These are phyloP conservation scores for Coemansia sp. DNA, from an alignment of 192 early-diverging fungal genomes.

Conservation along the genomic window DNA sequence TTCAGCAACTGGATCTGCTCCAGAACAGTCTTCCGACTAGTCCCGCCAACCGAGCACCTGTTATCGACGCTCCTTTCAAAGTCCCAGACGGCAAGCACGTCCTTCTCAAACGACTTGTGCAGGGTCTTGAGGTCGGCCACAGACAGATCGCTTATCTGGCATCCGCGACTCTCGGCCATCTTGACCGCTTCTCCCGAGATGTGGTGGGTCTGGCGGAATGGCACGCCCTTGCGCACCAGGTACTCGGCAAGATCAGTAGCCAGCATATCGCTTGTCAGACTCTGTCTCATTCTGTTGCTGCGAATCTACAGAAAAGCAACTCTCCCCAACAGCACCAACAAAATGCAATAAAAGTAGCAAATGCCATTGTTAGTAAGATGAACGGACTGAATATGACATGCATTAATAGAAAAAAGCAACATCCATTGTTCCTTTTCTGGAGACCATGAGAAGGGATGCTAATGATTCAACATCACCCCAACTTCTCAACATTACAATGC, in stretches of 20 bases:
- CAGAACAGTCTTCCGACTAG: slow-evolving; percentile 72
- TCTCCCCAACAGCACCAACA: neutral
- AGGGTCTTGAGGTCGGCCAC: slow-evolving; percentile 81
- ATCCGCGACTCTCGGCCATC: slow-evolving; percentile 86
- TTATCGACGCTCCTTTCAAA: slow-evolving; percentile 90
- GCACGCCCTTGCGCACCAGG: slow-evolving; percentile 95
- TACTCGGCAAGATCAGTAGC: slow-evolving; percentile 99
- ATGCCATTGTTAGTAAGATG: neutral
- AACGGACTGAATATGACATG: no score
- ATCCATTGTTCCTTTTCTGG: no score
- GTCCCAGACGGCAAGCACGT: slow-evolving; percentile 84
- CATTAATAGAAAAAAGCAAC: no score
- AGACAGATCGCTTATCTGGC: slow-evolving; percentile 70
- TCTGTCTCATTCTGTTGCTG: slow-evolving; percentile 77
- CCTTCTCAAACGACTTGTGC: slow-evolving; percentile 81
- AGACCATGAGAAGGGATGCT: no score
- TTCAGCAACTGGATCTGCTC: slow-evolving; percentile 82
- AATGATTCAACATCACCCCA: no score
- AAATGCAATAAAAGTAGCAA: neutral
- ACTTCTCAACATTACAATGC: no score
- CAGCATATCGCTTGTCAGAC: slow-evolving; percentile 89
- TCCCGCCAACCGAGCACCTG: slow-evolving; percentile 86
- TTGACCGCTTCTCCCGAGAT: slow-evolving; percentile 94
- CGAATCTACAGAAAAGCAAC: slow-evolving; percentile 63
- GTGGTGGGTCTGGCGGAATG: slow-evolving; percentile 99